phyloP scores from a whole-genome alignment of 208 protist species.

The Lotmaria passim region DNA sequence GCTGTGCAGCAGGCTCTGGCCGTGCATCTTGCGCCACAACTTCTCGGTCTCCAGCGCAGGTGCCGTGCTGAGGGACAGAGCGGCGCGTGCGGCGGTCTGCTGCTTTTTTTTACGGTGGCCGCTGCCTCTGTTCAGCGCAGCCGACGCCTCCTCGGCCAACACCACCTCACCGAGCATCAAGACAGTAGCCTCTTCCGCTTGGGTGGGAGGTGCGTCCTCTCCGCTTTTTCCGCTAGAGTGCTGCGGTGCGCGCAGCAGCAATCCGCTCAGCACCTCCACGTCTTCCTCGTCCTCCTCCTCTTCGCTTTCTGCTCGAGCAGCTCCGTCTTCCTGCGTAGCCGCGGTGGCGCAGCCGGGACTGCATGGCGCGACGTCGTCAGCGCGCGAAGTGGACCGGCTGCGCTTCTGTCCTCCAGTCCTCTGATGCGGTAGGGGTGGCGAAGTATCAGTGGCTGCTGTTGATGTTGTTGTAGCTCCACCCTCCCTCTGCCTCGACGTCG shows the following conservation, averaged over 20 bases:
- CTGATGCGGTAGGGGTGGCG: slow-evolving; percentile 4
- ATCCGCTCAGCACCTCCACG: slow-evolving; percentile 15
- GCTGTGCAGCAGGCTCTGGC: slow-evolving; percentile 58
- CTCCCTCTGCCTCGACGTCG: too few relatives aligned
- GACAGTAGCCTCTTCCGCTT: slow-evolving; percentile 23
- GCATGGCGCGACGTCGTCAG: too few relatives aligned
- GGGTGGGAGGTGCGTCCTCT: not conserved
- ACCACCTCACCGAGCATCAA: slow-evolving; percentile 74
- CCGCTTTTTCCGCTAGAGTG: not conserved
- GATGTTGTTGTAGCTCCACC: too few relatives aligned
- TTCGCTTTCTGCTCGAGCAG: not conserved
- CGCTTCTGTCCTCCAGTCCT: slow-evolving; percentile 24
- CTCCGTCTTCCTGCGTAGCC: not conserved
- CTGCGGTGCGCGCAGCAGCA: slow-evolving; percentile 14
- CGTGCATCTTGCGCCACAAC: slow-evolving; percentile 54
- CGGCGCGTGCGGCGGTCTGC: not conserved
- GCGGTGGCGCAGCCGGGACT: too few relatives aligned
- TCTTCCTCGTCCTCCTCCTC: not conserved
- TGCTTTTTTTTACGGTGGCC: slow-evolving; percentile 17
- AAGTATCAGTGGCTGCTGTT: too few relatives aligned
- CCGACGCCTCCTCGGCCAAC: slow-evolving; percentile 44
- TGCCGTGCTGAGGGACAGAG: slow-evolving; percentile 30
- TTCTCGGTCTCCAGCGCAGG: slow-evolving; percentile 46
- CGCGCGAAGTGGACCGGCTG: slow-evolving; percentile 11
- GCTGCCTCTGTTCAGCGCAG: slow-evolving; percentile 27